phyloP scores from a whole-genome alignment of 176 grass and related monocot species.

The Oryza australiensis region DNA sequence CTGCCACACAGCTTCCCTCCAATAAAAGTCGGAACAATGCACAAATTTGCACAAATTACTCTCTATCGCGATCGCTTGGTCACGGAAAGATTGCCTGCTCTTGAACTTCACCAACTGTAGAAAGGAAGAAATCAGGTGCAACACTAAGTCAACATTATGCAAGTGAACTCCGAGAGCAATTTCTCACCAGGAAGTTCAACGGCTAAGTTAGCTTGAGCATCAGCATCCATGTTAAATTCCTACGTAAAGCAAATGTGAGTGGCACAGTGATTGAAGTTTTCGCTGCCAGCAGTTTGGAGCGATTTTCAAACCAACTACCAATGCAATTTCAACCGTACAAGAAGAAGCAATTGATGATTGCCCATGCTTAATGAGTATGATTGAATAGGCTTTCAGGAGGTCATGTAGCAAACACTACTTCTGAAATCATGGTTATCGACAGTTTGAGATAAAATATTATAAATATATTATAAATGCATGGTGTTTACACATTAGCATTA shows the following conservation, averaged over 20 bases:
- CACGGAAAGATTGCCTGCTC: slow-evolving; percentile 36
- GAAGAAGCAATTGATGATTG: neutral
- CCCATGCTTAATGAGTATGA: neutral
- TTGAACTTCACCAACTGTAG: slow-evolving; percentile 48
- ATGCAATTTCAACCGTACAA: neutral
- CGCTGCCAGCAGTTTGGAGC: neutral
- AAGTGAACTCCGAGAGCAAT: neutral
- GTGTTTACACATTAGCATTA: neutral
- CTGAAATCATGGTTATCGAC: neutral
- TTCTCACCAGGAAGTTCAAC: slow-evolving; percentile 43
- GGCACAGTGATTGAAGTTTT: neutral
- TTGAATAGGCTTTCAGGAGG: neutral
- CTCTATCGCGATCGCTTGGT: slow-evolving; percentile 10
- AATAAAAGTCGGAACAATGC: neutral
- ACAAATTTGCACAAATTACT: neutral
- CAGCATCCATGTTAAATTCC: slow-evolving; percentile 43
- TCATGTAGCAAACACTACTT: neutral
- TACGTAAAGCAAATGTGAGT: neutral
- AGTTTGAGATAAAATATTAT: neutral
- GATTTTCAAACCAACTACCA: neutral
- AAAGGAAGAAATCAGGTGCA: slow-evolving; percentile 25
- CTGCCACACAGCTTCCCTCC: neutral
- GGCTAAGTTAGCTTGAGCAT: slow-evolving; percentile 50
- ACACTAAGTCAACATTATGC: neutral
- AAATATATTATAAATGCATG: neutral